Conservation (phyloP, 495 filamentous ascomycete species). For the Aspergillus panamensis region DNA sequence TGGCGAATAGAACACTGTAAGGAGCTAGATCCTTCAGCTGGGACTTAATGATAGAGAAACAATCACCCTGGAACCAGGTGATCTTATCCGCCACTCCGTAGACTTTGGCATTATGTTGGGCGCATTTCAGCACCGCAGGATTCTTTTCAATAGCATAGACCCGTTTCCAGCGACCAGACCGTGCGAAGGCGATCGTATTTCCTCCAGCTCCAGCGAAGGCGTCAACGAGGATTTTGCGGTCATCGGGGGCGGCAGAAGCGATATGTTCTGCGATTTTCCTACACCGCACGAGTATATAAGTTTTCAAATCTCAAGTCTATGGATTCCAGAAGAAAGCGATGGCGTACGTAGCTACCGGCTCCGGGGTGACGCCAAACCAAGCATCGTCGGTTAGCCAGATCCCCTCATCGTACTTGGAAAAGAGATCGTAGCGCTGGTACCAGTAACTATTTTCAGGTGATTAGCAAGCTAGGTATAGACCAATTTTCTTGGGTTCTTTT, state of each 20-base stretch:
- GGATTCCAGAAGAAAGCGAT: background rate
- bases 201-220: constrained; percentile 89
- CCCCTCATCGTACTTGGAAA: constrained; percentile 75
- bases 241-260: constrained; percentile 45
- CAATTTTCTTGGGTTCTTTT: background rate
- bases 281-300: background rate
- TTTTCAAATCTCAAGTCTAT: background rate
- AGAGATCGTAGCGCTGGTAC: constrained; percentile 79
- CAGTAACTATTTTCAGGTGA: constrained; percentile 67
- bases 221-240: constrained; percentile 67
- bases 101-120: constrained; percentile 84
- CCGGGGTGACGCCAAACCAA: constrained; percentile 96
- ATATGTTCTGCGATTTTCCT: constrained; percentile 81
- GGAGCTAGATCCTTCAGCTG: constrained; percentile 47
- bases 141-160: constrained; percentile 89
- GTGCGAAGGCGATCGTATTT: constrained; percentile 91
- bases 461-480: constrained; percentile 12
- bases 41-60: constrained; percentile 59
- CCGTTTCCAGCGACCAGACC: constrained; percentile 67
- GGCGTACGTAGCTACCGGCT: constrained; percentile 75
- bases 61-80: constrained; percentile 79
- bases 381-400: constrained; percentile 87
- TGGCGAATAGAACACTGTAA: constrained; percentile 74
- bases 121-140: constrained; percentile 71
- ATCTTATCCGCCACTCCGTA: constrained; percentile 81